These are phyloP conservation scores for Pythium rhizo-oryzae DNA, from an alignment of 352 stramenopile genomes.

Conservation along the genomic window DNA sequence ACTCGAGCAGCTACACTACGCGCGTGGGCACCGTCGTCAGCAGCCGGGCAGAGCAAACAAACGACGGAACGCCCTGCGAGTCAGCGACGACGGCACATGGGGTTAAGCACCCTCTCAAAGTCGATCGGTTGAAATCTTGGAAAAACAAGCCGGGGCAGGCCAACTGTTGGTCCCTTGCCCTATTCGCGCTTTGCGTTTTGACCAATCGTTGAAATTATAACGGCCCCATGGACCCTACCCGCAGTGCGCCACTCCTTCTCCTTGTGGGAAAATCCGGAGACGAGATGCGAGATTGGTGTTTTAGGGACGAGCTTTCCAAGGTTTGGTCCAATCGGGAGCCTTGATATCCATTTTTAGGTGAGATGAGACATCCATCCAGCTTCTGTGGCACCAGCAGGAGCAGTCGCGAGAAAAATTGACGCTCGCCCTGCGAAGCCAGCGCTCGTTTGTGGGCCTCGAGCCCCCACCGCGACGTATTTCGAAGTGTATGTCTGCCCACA, in stretches of 20 bases:
- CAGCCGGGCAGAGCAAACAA: neutral
- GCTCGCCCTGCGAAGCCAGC: neutral
- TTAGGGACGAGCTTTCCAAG: neutral
- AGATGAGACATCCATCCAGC: neutral
- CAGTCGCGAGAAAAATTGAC: neutral
- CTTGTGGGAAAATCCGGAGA: neutral
- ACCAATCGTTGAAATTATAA: neutral
- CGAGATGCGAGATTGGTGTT: neutral
- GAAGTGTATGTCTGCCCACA: neutral
- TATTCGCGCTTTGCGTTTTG: neutral
- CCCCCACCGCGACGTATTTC: neutral
- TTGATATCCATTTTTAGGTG: conserved; percentile 2
- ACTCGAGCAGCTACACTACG: neutral
- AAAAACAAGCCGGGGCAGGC: neutral
- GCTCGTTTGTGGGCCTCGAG: neutral
- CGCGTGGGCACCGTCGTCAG: neutral
- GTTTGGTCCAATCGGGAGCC: neutral
- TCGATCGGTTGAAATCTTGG: neutral
- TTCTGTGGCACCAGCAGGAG: conserved; percentile 1
- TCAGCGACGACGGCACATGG: neutral
- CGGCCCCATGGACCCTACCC: neutral
- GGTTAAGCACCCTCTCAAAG: too few relatives aligned
- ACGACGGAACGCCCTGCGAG: neutral
- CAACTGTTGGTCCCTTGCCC: neutral
- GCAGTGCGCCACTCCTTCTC: neutral